Evolutionary conservation across 1,284 basidiomycete genomes (phyloP).

Genomic region (Apiotrichum veenhuisii): DNA sequence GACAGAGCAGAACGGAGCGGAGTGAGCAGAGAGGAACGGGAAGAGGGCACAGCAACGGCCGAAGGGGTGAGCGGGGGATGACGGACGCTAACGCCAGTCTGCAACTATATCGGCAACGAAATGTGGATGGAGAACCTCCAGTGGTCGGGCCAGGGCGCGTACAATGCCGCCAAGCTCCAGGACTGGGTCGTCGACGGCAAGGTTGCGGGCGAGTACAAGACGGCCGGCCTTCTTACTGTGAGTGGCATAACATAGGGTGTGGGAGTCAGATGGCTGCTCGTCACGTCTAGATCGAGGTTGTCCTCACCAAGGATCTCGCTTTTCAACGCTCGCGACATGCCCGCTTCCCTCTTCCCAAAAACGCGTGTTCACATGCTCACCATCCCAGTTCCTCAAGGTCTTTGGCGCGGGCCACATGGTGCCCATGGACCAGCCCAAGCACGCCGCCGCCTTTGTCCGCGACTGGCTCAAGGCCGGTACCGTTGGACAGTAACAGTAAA

Average conservation of each 20-base stretch:
- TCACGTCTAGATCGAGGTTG: no score
- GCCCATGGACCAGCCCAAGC: slow-evolving; percentile 49
- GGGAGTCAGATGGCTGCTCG: slow-evolving; percentile 22
- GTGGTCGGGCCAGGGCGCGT: slow-evolving; percentile 61
- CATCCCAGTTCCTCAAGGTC: slow-evolving; percentile 30
- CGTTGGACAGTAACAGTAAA: not conserved
- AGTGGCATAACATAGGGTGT: slow-evolving; percentile 51
- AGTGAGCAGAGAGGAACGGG: no score
- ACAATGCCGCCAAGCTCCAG: slow-evolving; percentile 49
- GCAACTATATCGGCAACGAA: slow-evolving; percentile 67
- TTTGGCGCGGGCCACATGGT: slow-evolving; percentile 49
- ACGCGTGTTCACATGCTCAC: no score
- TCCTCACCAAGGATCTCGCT: no score
- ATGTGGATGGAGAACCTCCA: slow-evolving; percentile 60
- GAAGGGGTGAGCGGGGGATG: no score
- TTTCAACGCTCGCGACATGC: no score
- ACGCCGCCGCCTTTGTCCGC: slow-evolving; percentile 46
- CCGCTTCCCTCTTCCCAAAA: no score
- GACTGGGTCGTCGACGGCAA: slow-evolving; percentile 54
- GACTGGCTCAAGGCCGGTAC: slow-evolving; percentile 40
- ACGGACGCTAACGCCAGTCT: no score
- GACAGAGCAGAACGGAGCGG: no score
- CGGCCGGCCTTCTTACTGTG: slow-evolving; percentile 60
- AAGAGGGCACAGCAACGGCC: no score
- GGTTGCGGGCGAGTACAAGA: slow-evolving; percentile 58